These are phyloP conservation scores for Exophiala oligosperma DNA, from an alignment of 2,329 filamentous ascomycete species.

Conservation along the genomic window DNA sequence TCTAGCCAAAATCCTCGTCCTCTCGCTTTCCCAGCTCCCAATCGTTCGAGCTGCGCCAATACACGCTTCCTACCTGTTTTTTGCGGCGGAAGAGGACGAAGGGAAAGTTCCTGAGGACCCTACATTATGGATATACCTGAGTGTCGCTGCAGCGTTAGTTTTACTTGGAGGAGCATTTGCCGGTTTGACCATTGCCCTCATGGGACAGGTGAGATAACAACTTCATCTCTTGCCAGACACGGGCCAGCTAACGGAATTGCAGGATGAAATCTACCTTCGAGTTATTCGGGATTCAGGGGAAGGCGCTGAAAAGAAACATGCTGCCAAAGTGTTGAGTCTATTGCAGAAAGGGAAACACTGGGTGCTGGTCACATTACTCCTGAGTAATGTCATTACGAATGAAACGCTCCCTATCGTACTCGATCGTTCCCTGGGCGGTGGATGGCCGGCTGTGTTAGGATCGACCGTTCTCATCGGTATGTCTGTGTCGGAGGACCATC, in stretches of 20 bases:
- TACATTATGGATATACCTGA: slow-evolving; percentile 76
- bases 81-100: slow-evolving; percentile 37
- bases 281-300: slow-evolving; percentile 85
- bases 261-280: slow-evolving; percentile 96
- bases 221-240: background rate
- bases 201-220: slow-evolving; percentile 55
- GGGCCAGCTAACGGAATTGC: slow-evolving; percentile 1
- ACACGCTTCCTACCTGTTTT: slow-evolving; percentile 18
- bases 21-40: slow-evolving; percentile 40
- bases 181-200: slow-evolving; percentile 71
- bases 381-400: slow-evolving; percentile 97
- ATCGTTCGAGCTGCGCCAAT: slow-evolving; percentile 41
- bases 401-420: slow-evolving; percentile 94
- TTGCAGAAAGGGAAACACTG: slow-evolving; percentile 92
- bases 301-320: slow-evolving; percentile 83
- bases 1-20: slow-evolving; percentile 42
- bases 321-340: slow-evolving; percentile 74
- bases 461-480: slow-evolving; percentile 92
- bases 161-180: slow-evolving; percentile 90
- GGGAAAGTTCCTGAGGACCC: slow-evolving; percentile 59
- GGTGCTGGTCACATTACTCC: slow-evolving; percentile 89
- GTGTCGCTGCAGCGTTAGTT: slow-evolving; percentile 76
- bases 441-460: slow-evolving; percentile 89
- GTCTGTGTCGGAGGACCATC: slow-evolving; percentile 29
- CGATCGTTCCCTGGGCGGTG: slow-evolving; percentile 88